Conservation (phyloP, 2,329 filamentous ascomycete genomes). For the Claviceps lovelessii region DNA sequence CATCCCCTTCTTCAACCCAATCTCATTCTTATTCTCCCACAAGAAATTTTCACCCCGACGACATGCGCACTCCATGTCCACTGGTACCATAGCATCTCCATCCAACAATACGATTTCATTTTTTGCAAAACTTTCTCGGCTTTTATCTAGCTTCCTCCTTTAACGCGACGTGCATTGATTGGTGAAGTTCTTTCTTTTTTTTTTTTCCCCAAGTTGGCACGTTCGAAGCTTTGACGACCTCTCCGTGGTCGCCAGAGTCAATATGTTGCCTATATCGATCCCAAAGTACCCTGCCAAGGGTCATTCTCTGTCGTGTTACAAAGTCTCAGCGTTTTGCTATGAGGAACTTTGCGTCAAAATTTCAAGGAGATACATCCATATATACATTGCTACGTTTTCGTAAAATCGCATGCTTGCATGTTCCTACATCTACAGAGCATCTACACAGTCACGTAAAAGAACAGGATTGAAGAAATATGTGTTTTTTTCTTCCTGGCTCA, state of each 20-base stretch:
- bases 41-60: neutral
- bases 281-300: constrained; percentile 72
- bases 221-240: constrained; percentile 82
- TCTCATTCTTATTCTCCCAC: neutral
- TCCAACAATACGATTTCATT: neutral
- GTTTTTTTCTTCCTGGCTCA: neutral
- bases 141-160: neutral
- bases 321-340: constrained; percentile 57
- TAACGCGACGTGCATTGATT: neutral
- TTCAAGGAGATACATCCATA: constrained; percentile 57
- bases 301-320: constrained; percentile 91
- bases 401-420: neutral
- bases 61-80: neutral
- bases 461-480: neutral
- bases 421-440: neutral
- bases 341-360: constrained; percentile 76
- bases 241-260: constrained; percentile 68
- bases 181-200: neutral
- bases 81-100: neutral
- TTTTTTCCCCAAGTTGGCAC: constrained; percentile 37
- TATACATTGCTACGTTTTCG: neutral
- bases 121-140: neutral
- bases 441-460: neutral
- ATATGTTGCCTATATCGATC: constrained; percentile 69
- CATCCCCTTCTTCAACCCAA: too few species aligned